A percentile compares a stretch with the other conserved stretches of the same genome.
Conservation (phyloP, 805 yeast species). For the Pichia pseudocactophila region DNA sequence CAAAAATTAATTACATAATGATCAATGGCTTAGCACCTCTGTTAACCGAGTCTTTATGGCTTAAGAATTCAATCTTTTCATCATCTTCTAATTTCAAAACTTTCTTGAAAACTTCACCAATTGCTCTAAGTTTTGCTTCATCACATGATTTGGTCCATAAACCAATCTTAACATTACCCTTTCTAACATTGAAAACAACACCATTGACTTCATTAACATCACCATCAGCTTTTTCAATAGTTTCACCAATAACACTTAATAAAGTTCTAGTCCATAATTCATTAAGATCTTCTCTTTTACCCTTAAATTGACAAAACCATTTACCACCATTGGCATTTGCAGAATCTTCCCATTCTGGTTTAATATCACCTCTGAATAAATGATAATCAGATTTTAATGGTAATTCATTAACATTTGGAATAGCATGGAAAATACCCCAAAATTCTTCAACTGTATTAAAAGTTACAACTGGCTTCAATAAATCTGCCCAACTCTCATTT, state of each 20-base stretch:
- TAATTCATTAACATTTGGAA: constrained; percentile 84
- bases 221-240: constrained; percentile 65
- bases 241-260: constrained; percentile 89
- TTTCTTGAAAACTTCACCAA: constrained; percentile 82
- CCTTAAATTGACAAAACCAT: constrained; percentile 76
- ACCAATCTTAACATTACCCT: constrained; percentile 72
- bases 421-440: constrained; percentile 94
- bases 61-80: constrained; percentile 71
- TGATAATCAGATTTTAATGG: constrained; percentile 93
- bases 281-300: constrained; percentile 56
- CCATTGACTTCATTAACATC: constrained; percentile 87
- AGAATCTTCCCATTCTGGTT: constrained; percentile 98
- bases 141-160: constrained; percentile 87
- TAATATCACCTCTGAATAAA: constrained; percentile 84
- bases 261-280: constrained; percentile 88
- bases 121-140: constrained; percentile 51
- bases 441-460: constrained; percentile 95
- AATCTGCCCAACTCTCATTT: constrained; percentile 83
- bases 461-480: constrained; percentile 85
- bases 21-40: constrained; percentile 24
- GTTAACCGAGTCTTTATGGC: constrained; percentile 44
- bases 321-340: constrained; percentile 87
- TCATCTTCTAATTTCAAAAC: constrained; percentile 67
- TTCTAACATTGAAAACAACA: constrained; percentile 83
- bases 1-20: constrained; percentile 11